phyloP scores from a whole-genome alignment of 1,284 basidiomycete genomes.

The Marasmius fiardii region DNA sequence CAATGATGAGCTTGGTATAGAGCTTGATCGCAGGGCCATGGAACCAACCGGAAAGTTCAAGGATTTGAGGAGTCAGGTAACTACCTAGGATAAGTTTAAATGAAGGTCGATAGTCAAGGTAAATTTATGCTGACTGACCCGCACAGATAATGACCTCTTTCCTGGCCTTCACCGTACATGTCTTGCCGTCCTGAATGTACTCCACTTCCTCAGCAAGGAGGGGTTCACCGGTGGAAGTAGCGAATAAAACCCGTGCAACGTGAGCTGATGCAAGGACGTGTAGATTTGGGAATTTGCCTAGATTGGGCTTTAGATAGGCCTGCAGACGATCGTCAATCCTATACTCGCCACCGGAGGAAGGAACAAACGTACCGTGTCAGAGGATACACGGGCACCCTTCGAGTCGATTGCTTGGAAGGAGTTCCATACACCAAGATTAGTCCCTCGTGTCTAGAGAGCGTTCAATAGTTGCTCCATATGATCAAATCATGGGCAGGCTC shows the following conservation, averaged over 20 bases:
- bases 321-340: background rate
- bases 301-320: background rate
- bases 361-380: background rate
- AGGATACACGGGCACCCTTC: background rate
- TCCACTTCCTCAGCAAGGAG: background rate
- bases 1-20: background rate
- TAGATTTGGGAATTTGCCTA: background rate
- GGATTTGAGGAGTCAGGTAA: slow-evolving; percentile 16
- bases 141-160: slow-evolving; percentile 15
- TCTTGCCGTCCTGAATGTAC: background rate
- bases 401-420: background rate
- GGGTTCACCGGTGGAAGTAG: background rate
- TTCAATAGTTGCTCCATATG: background rate
- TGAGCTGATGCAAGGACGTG: background rate
- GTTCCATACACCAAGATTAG: background rate
- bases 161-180: background rate
- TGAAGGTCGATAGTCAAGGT: background rate
- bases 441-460: background rate
- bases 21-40: background rate
- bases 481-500: background rate
- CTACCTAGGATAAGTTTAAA: slow-evolving; percentile 2
- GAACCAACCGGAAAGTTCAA: slow-evolving; percentile 14
- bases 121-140: slow-evolving; percentile 2
- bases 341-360: background rate
- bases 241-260: background rate